Evolutionary conservation across 2,329 filamentous ascomycete species (phyloP), one percentile per base, ranked within the genome.

Genomic region (Alternaria gaisen): DNA sequence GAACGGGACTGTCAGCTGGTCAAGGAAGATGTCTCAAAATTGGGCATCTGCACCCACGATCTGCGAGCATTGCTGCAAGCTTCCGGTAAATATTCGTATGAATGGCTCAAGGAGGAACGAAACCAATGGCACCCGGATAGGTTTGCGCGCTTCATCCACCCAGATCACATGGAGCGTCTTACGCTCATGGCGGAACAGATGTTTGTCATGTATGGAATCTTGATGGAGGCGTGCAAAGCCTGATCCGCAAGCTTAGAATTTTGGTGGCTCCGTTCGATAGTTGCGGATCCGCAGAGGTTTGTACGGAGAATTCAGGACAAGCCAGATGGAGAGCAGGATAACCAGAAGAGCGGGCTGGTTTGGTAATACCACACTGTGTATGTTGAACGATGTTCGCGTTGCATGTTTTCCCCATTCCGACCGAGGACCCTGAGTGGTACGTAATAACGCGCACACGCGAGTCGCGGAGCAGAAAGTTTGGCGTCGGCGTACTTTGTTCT

Each of bases 61-160:
- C 47, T 78, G 40, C 53, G 58, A 38, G 56, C 48, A 22, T 48
- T 78, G 24, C 60, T 78, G 38, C 40, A 64, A n/a, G 74, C 71
- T 6, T 73, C 72, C 8, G 71, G 64, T 3, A 20, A 44, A 4
- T 75, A 70, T 46, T 67, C 61, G 1, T 60, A 64, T 30, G 66
- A 67, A 16, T 72, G 68, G 62, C 64, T 78, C 28, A 75, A 73
- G 58, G 62, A 68, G 11, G 64, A 69, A 44, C 66, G 75, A 16
- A 72, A 68, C 55, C 44, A 69, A 32, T 78, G 73, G 72, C 75
- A 78, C 40, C 76, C 76, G 34, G 75, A 78, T 44, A 70, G 66
- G 28, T 77, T 77, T 44, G 70, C 65, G 32, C 66, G 70, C 44
- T 69, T 60, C 54, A 75, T 74, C 61, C 63, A 68, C 40, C 22